Base-by-base conservation (phyloP, 2,329 filamentous ascomycete genomes). In the Aureobasidium sp. region DNA sequence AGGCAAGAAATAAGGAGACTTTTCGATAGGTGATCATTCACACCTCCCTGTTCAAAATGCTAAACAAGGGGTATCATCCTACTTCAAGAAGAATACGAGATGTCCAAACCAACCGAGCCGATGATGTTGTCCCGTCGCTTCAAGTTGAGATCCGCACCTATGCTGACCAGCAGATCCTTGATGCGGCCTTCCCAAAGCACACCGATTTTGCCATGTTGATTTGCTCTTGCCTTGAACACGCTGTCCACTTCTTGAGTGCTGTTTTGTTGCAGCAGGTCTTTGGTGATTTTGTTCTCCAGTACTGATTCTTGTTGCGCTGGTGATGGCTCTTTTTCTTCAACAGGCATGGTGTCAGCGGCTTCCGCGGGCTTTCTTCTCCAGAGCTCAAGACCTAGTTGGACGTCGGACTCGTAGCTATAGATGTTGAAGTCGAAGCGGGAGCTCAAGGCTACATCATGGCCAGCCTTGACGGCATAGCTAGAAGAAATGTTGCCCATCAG, bases 351-450 rank as follows among this genome's bases (percentile, higher is more conserved):
- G 0, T 59, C 55, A 8, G 43, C 10, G 9, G 5, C 5, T 26
- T 41, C 57, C 12, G 13, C 52, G 64, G 57, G 29, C 60, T 69
- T 67, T 6, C 70, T 87, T 70, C 90, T 86, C 93, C 94, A 99
- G 47, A 97, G 79, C 77, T 99, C 94, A 77, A 91, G 90, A 15
- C 94, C 94, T 27, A 97, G 83, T 29, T 92, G 87, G 80, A 96
- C 88, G 63, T 94, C 89, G 71, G 91, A 96, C 78, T 99, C 94
- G 78, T 97, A 99, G 72, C 91, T 96, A 76, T 97, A 97, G 55
- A 97, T 89, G 71, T 99, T 99, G 77, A 99, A 99, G 71, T 95
- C 92, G 77, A 97, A 93, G 55, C 89, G 86, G 26, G 92, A 95
- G 66, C 92, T 94, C 55, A 99, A 82, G 12, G 91, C 89, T 67